These are phyloP conservation scores for Mesembryanthemum crystallinum DNA, from an alignment of 148 eudicot species.

Conservation along the genomic window DNA sequence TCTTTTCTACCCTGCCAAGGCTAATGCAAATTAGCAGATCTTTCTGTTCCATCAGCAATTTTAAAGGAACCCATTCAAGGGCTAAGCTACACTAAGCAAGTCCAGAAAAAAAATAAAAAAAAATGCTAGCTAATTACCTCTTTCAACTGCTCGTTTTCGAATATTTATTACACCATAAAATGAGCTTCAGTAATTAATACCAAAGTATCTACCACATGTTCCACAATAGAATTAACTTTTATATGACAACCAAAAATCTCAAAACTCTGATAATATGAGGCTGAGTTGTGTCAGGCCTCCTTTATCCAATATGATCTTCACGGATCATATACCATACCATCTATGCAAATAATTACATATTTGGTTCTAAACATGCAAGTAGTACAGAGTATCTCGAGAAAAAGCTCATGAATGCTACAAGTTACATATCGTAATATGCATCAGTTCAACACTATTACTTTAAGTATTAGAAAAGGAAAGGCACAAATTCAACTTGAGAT, in stretches of 20 bases:
- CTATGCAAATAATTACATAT: neutral
- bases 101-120: no score
- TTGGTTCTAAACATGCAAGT: neutral
- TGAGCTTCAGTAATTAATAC: neutral
- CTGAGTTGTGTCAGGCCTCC: neutral
- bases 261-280: no score
- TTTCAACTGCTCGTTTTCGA: neutral
- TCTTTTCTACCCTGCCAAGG: no score
- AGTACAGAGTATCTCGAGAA: neutral
- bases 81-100: no score
- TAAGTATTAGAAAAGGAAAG: neutral
- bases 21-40: no score
- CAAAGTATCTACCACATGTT: neutral
- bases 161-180: neutral
- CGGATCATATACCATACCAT: neutral
- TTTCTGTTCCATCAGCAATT: no score
- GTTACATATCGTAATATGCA: neutral
- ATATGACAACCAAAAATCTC: neutral
- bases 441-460: neutral
- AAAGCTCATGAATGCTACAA: neutral
- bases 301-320: neutral
- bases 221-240: neutral
- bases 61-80: no score
- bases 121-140: neutral
- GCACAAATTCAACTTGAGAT: neutral